phyloP scores from a whole-genome alignment of 2,329 filamentous ascomycete species.

The Diaporthe humulicola region DNA sequence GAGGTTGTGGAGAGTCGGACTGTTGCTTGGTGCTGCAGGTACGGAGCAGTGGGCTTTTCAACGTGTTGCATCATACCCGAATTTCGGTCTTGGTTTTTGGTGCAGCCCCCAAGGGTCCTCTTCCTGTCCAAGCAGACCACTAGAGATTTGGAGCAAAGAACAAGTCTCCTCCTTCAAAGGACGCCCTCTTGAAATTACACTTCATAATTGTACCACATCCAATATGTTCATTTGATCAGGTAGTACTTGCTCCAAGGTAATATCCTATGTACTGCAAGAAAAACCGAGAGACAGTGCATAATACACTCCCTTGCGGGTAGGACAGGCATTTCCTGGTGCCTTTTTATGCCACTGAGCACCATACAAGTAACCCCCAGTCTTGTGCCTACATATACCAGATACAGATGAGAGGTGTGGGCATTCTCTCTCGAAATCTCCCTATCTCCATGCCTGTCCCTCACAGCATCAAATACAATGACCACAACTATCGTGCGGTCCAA shows the following conservation, averaged over 20 bases:
- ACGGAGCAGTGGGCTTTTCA: slow-evolving; percentile 22
- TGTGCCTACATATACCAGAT: background rate
- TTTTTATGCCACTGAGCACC: background rate
- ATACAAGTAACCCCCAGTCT: background rate
- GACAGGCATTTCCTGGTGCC: background rate
- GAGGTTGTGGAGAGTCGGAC: slow-evolving; percentile 21
- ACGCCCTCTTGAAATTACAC: background rate
- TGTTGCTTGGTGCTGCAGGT: slow-evolving; percentile 25
- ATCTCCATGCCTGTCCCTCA: background rate
- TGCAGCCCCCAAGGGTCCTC: slow-evolving; percentile 10
- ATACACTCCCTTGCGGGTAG: too few species aligned
- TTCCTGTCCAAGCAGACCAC: slow-evolving; percentile 12
- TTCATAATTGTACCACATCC: background rate
- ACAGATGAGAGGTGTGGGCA: background rate
- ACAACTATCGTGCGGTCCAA: background rate
- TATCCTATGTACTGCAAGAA: too few species aligned
- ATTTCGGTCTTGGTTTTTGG: background rate
- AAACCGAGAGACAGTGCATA: background rate
- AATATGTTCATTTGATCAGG: too few species aligned
- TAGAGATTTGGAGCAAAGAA: background rate
- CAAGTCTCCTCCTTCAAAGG: background rate
- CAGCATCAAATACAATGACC: background rate
- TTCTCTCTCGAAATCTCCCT: background rate
- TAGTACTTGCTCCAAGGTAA: background rate
- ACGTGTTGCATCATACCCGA: slow-evolving; percentile 37